Conservation (phyloP, 805 yeast genomes). For the Starmerella asiatica region DNA sequence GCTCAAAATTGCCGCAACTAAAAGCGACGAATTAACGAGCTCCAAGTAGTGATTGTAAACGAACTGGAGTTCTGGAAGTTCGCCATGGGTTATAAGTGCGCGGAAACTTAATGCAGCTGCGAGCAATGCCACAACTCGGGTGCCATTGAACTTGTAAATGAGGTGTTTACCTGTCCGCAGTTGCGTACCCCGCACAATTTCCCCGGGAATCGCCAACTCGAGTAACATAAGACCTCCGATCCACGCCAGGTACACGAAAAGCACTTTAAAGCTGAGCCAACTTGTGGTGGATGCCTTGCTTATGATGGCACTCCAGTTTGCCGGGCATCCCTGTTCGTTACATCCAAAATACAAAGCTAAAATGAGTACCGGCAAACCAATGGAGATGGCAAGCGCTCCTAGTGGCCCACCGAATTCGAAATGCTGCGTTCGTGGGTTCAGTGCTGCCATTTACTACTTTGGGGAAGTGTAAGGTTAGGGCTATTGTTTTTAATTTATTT, state of each 20-base stretch:
- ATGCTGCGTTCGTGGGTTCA: slow-evolving; percentile 58
- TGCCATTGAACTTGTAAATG: slow-evolving; percentile 71
- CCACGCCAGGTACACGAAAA: slow-evolving; percentile 65
- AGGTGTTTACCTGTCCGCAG: slow-evolving; percentile 66
- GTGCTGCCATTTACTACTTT: neutral
- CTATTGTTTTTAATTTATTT: neutral
- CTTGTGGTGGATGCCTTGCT: slow-evolving; percentile 11
- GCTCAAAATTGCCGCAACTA: slow-evolving; percentile 53
- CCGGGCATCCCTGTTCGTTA: slow-evolving; percentile 36
- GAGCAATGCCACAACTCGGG: slow-evolving; percentile 35
- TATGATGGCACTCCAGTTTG: slow-evolving; percentile 13
- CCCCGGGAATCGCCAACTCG: slow-evolving; percentile 59
- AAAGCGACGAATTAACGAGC: slow-evolving; percentile 47
- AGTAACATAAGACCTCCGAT: slow-evolving; percentile 48
- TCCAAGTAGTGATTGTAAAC: slow-evolving; percentile 56
- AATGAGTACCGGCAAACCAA: slow-evolving; percentile 54
- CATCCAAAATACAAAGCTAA: slow-evolving; percentile 45
- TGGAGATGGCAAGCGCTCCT: slow-evolving; percentile 57
- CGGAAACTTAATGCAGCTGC: slow-evolving; percentile 37
- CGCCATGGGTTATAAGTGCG: slow-evolving; percentile 37
- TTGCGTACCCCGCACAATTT: slow-evolving; percentile 45
- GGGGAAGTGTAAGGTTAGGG: neutral
- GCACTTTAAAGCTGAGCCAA: slow-evolving; percentile 29
- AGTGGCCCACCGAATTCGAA: slow-evolving; percentile 65
- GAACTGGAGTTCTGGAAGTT: slow-evolving; percentile 66